Percentiles rank a stretch among this genome's conserved stretches.
Conservation (phyloP, 768 basidiomycete species). For the Podaxis mareebaensis region DNA sequence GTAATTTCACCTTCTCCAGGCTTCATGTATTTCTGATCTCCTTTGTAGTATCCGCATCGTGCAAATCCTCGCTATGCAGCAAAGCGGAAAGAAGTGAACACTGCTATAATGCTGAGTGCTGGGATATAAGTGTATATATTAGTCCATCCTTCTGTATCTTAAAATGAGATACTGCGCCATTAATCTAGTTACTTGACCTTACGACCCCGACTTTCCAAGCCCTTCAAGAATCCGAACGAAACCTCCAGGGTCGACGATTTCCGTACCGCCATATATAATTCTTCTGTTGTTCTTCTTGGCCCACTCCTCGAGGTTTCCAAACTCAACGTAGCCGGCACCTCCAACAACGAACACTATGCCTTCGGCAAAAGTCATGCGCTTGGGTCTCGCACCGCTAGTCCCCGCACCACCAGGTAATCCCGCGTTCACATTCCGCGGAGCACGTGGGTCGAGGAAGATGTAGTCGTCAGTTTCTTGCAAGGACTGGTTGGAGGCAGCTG, state of each 20-base stretch:
- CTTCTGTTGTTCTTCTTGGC: constrained; percentile 77
- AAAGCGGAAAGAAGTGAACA: constrained; percentile 52
- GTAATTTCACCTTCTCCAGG: constrained; percentile 23
- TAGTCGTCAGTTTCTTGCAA: constrained; percentile 96
- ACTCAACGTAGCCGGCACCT: constrained; percentile 96
- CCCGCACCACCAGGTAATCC: constrained; percentile 56
- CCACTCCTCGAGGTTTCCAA: constrained; percentile 96
- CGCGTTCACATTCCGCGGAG: constrained; percentile 56
- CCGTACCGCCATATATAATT: constrained; percentile 94
- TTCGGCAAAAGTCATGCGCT: constrained; percentile 80
- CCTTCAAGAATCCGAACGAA: constrained; percentile 75
- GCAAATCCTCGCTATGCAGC: constrained; percentile 73
- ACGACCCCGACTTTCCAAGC: constrained; percentile 51
- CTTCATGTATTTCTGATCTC: constrained; percentile 3
- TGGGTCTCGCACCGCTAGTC: constrained; percentile 42
- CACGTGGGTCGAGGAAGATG: constrained; percentile 89
- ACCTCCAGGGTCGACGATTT: constrained; percentile 86
- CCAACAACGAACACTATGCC: constrained; percentile 94
- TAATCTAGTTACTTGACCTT: neutral
- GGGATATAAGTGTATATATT: constrained; percentile 5
- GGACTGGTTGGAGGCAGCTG: constrained; percentile 90
- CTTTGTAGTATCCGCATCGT: constrained; percentile 70
- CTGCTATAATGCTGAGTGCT: neutral
- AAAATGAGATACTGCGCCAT: neutral
- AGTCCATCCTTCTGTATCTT: constrained; percentile 9